Conservation (phyloP, 1,284 basidiomycete species). For the Malassezia dermatis region DNA sequence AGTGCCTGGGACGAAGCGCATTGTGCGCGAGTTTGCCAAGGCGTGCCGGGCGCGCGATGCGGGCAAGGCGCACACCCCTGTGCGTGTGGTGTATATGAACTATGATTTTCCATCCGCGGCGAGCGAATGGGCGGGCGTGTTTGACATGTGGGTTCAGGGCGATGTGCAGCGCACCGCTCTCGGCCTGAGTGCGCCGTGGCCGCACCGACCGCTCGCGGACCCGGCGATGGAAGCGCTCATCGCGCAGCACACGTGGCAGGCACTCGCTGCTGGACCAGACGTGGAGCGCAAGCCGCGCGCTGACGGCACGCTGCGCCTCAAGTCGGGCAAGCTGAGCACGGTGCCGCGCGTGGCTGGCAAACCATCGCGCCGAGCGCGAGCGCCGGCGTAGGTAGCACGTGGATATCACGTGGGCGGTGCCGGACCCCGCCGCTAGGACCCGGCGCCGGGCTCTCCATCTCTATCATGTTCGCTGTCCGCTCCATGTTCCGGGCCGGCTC, state of each 20-base stretch:
- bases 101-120: conserved; percentile 76
- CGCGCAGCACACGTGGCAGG: conserved; percentile 4
- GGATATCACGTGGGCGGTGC: conserved; percentile 5
- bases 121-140: conserved; percentile 77
- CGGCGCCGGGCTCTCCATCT: neutral
- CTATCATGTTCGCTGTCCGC: conserved; percentile 26
- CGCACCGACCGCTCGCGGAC: neutral
- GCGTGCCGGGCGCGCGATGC: conserved; percentile 57
- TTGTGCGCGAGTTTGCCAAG: conserved; percentile 85
- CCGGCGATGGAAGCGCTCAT: conserved; percentile 1
- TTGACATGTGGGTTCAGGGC: conserved; percentile 81
- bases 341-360: neutral
- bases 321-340: conserved; percentile 10
- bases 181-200: conserved; percentile 20
- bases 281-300: neutral
- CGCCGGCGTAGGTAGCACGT: conserved; percentile 5
- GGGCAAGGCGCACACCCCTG: conserved; percentile 39
- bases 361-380: neutral
- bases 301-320: conserved; percentile 1
- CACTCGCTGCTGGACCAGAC: neutral
- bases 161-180: conserved; percentile 59
- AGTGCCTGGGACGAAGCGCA: conserved; percentile 80
- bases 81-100: conserved; percentile 73
- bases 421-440: conserved; percentile 14
- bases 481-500: conserved; percentile 12